A percentile compares a stretch with the other conserved stretches of the same genome.
phyloP scores from a whole-genome alignment of 2,329 filamentous ascomycete genomes.

The Colletotrichum plurivorum region DNA sequence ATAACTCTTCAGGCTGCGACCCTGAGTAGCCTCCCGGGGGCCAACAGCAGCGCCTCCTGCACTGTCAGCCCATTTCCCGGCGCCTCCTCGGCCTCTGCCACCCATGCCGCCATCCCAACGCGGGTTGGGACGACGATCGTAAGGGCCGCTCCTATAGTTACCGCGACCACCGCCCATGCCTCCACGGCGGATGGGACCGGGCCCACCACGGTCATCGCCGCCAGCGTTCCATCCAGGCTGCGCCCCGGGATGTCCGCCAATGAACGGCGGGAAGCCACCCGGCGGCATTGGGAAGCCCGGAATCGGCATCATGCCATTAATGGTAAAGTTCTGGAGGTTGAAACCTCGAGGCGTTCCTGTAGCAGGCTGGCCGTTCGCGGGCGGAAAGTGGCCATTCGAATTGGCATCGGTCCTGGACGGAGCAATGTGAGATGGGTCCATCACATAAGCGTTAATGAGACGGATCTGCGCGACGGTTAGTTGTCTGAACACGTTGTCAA shows the following conservation, averaged over 20 bases:
- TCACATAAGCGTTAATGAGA: constrained; percentile 93
- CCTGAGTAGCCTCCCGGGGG: constrained; percentile 91
- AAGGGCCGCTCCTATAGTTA: constrained; percentile 78
- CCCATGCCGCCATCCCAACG: constrained; percentile 67
- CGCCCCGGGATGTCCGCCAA: constrained; percentile 62
- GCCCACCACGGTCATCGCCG: constrained; percentile 69
- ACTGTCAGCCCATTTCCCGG: constrained; percentile 79
- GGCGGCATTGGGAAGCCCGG: constrained; percentile 69
- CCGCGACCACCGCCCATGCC: constrained; percentile 66
- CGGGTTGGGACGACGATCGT: constrained; percentile 77
- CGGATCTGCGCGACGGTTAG: constrained; percentile 74
- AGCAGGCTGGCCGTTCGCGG: constrained; percentile 80
- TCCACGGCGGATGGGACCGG: constrained; percentile 78
- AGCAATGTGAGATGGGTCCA: constrained; percentile 95
- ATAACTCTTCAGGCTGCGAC: constrained; percentile 94
- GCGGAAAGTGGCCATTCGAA: constrained; percentile 94
- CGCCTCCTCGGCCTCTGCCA: constrained; percentile 62
- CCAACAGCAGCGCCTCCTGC: constrained; percentile 84
- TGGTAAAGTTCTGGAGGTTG: constrained; percentile 81
- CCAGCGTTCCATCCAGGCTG: constrained; percentile 64
- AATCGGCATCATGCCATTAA: constrained; percentile 72
- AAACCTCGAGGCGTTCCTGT: constrained; percentile 93
- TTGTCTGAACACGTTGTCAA: constrained; percentile 31
- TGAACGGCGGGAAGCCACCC: constrained; percentile 67
- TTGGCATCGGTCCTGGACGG: constrained; percentile 94